Evolutionary conservation across 2,329 filamentous ascomycete genomes (phyloP), one percentile per base, ranked within the genome.

Genomic region (Trichoderma atroviride): DNA sequence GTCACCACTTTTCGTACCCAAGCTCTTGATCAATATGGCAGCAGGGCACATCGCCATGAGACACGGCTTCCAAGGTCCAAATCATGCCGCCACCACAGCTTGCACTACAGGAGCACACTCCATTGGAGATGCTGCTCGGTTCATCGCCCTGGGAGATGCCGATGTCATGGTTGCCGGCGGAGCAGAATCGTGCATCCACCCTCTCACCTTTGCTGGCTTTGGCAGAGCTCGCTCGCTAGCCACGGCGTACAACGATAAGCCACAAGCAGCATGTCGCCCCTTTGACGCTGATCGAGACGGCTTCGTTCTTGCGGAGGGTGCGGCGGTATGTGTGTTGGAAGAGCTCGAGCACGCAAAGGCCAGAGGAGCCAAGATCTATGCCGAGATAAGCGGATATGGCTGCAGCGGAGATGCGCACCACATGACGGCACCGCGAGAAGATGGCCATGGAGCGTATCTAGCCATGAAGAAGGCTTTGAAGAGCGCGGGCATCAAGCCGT

Each of bases 101-200:
- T 99, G 96, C 79, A 98, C 96, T 0, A 99, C 96, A 0, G 96
- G 96, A 13, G 93, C 95, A 0, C 96, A 99, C 81, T 94, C 94
- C 1, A 90, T 99, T 61, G 96, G 95, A 22, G 96, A 99, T 78
- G 96, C 96, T 6, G 90, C 92, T n/a, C 89, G 95, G 22, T 93
- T 97, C 78, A 95, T 99, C 71, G 88, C 91, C n/a, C 90, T 90
- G 76, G 94, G 94, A 7, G 95, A 98, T 78, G 95, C 95, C 57
- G 87, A 97, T 78, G 91, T 98, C 67, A 98, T 99, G 94, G 82
- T 99, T 10, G 94, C 96, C n/a, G 96, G 96, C 53, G 95, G 95
- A 33, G 89, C 95, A 10, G 96, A 99, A 80, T 94, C 95, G 0
- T 99, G 96, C 78, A 95, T 99, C 68, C 95, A 99, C 77, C 96